Evolutionary conservation across 2,329 filamentous ascomycete genomes (phyloP).

Genomic region (Cryphonectria carpinicola): DNA sequence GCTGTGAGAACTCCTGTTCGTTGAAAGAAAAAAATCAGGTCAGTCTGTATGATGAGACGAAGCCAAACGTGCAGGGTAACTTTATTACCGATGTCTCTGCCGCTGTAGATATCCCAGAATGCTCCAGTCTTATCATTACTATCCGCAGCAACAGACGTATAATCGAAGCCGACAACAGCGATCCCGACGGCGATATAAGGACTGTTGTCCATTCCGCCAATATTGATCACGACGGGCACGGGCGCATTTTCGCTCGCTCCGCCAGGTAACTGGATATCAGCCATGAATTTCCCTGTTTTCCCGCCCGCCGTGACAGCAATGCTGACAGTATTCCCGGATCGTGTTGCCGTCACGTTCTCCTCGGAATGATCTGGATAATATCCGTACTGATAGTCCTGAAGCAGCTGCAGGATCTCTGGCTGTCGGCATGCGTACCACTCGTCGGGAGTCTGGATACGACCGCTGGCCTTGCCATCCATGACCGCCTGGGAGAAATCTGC

Average conservation of each 20-base stretch:
- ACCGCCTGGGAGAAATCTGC: constrained; percentile 39
- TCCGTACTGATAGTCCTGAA: constrained; percentile 56
- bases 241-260: constrained; percentile 39
- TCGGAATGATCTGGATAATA: constrained; percentile 53
- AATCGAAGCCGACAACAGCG: constrained; percentile 54
- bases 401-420: constrained; percentile 52
- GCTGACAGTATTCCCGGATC: constrained; percentile 48
- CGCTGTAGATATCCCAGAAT: constrained; percentile 54
- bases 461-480: constrained; percentile 45
- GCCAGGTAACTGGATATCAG: constrained; percentile 46
- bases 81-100: constrained; percentile 49
- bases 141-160: constrained; percentile 51
- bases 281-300: constrained; percentile 49
- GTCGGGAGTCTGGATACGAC: constrained; percentile 47
- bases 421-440: constrained; percentile 54
- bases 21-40: not conserved
- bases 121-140: constrained; percentile 53
- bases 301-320: constrained; percentile 47
- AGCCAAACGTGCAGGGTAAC: not conserved
- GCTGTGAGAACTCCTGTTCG: constrained; percentile 50
- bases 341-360: constrained; percentile 52
- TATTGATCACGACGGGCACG: constrained; percentile 53
- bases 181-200: constrained; percentile 52
- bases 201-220: constrained; percentile 53
- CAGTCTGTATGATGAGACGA: not conserved